Conservation (phyloP, 768 basidiomycete species). For the Hebeloma cylindrosporum region DNA sequence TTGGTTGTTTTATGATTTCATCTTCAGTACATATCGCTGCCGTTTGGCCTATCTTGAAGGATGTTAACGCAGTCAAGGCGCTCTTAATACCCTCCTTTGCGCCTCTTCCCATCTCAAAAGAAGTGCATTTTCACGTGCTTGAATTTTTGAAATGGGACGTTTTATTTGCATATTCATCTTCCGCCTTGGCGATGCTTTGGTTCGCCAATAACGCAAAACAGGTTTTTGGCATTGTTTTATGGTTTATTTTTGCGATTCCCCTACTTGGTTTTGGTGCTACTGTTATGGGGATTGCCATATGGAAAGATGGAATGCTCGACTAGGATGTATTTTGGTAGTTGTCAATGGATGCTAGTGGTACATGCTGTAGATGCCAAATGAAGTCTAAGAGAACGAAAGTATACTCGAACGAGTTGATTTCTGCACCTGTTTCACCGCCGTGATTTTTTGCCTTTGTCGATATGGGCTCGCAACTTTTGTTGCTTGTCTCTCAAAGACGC, state of each 20-base stretch:
- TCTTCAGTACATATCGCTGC: constrained; percentile 43
- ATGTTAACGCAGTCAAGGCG: constrained; percentile 30
- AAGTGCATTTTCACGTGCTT: constrained; percentile 28
- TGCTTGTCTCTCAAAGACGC: constrained; percentile 81
- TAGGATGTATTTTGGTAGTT: too few relatives aligned
- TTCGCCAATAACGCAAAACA: constrained; percentile 37
- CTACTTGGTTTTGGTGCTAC: constrained; percentile 54
- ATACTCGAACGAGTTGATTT: too few relatives aligned
- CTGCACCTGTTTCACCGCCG: constrained; percentile 28
- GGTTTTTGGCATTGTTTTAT: constrained; percentile 35
- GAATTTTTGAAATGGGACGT: constrained; percentile 56
- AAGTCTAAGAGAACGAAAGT: too few relatives aligned
- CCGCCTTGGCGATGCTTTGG: constrained; percentile 50
- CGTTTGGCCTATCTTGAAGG: constrained; percentile 35
- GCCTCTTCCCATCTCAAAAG: constrained; percentile 25
- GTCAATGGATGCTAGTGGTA: too few relatives aligned
- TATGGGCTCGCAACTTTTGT: constrained; percentile 72
- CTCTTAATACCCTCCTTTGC: constrained; percentile 38
- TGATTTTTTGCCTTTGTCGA: constrained; percentile 64
- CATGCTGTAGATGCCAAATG: too few relatives aligned
- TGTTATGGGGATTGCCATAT: constrained; percentile 45
- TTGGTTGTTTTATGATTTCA: constrained; percentile 39
- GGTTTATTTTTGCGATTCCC: constrained; percentile 43
- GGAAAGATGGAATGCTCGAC: constrained; percentile 40
- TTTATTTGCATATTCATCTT: constrained; percentile 37